These are phyloP conservation scores for Plasmodium adleri DNA, from an alignment of 169 alveolate genomes.

Conservation along the genomic window DNA sequence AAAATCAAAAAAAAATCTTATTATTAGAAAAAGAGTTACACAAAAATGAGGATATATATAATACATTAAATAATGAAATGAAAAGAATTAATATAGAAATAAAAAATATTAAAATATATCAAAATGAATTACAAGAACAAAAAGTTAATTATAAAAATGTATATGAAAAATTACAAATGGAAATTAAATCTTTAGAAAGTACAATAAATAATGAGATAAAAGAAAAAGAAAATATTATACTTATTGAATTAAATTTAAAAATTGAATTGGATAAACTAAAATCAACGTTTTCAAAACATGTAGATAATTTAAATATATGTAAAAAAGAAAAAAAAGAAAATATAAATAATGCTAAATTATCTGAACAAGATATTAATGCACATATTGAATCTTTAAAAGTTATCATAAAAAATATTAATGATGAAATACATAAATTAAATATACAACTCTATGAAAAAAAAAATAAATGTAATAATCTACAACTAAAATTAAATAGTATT, in stretches of 20 bases:
- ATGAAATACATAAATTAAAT: slow-evolving; percentile 70
- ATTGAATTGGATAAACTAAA: slow-evolving; percentile 59
- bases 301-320: slow-evolving; percentile 41
- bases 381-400: slow-evolving; percentile 47
- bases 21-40: slow-evolving; percentile 57
- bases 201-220: slow-evolving; percentile 28
- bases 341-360: slow-evolving; percentile 35
- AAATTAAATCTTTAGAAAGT: slow-evolving; percentile 61
- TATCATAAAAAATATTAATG: slow-evolving; percentile 50
- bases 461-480: slow-evolving; percentile 52
- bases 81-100: slow-evolving; percentile 57
- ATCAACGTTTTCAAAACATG: slow-evolving; percentile 35
- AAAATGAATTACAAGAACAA: slow-evolving; percentile 22
- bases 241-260: slow-evolving; percentile 62
- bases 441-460: slow-evolving; percentile 31
- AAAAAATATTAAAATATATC: slow-evolving; percentile 55
- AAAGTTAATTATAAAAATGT: slow-evolving; percentile 10
- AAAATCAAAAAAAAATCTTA: slow-evolving; percentile 53
- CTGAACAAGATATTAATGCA: slow-evolving; percentile 61
- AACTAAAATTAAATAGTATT: slow-evolving; percentile 30
- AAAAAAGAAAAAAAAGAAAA: slow-evolving; percentile 27
- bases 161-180: slow-evolving; percentile 40
- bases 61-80: slow-evolving; percentile 54
- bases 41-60: slow-evolving; percentile 48
- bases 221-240: slow-evolving; percentile 72